Conservation (phyloP, 495 filamentous ascomycete genomes). For the Xylaria acuta region DNA sequence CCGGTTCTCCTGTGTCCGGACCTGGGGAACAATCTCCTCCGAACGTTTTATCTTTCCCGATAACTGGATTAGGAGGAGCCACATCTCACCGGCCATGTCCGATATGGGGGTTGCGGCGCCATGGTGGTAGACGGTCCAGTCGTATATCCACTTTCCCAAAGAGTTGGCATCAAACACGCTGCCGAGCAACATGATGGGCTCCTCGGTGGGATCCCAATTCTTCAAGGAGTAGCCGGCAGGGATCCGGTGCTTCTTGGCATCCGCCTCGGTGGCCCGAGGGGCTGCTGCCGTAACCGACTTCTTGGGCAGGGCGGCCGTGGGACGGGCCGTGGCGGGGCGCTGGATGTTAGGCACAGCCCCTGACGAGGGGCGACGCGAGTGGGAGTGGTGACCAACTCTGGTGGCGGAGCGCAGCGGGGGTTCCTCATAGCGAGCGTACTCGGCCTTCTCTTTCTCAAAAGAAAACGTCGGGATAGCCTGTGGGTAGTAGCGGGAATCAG, state of each 20-base stretch:
- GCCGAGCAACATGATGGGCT: constrained; percentile 88
- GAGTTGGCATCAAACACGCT: constrained; percentile 98
- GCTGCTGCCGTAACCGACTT: constrained; percentile 18
- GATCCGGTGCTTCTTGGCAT: constrained; percentile 81
- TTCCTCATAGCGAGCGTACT: constrained; percentile 45
- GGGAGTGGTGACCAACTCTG: constrained; percentile 48
- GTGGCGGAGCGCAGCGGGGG: constrained; percentile 51
- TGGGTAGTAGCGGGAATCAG: constrained; percentile 63
- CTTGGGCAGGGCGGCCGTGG: constrained; percentile 43
- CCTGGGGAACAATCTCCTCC: constrained; percentile 77
- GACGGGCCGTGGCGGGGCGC: constrained; percentile 50
- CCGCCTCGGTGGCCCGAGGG: constrained; percentile 70
- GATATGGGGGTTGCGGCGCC: constrained; percentile 85
- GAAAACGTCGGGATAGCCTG: constrained; percentile 50
- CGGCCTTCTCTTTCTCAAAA: constrained; percentile 47
- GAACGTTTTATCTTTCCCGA: constrained; percentile 94
- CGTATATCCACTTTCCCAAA: constrained; percentile 98
- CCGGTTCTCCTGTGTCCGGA: constrained; percentile 71
- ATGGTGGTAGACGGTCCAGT: constrained; percentile 97
- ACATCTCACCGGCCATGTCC: constrained; percentile 92
- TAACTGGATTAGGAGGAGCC: constrained; percentile 94
- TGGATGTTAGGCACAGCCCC: constrained; percentile 47
- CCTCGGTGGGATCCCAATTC: constrained; percentile 97
- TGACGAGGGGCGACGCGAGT: constrained; percentile 52
- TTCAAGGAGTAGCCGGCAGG: constrained; percentile 93